Evolutionary conservation across 176 grass and related monocot species (phyloP).

Genomic region (Alopecurus myosuroides): DNA sequence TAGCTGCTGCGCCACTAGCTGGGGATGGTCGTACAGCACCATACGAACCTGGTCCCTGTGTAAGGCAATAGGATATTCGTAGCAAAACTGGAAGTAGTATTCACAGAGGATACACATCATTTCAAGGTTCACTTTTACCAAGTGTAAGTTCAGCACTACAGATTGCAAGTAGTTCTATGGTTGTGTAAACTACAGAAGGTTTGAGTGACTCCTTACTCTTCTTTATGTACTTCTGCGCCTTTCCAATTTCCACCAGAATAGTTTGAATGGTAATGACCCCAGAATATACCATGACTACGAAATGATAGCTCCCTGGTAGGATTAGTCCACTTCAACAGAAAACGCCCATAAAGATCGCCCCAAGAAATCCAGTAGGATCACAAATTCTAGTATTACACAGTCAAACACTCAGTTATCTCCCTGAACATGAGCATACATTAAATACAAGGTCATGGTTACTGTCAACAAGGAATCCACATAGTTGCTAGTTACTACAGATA

Average conservation of each 20-base stretch:
- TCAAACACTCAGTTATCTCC: conserved; percentile 1
- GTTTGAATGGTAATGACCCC: not conserved
- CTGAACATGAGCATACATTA: conserved; percentile 3
- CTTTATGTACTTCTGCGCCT: not conserved
- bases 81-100: conserved; percentile 15
- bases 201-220: conserved; percentile 6
- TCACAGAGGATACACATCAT: conserved; percentile 12
- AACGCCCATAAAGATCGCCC: not conserved
- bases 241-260: not conserved
- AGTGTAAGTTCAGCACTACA: conserved; percentile 5
- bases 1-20: conserved; percentile 77
- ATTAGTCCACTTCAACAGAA: conserved; percentile 20
- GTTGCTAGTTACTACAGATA: not conserved
- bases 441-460: conserved; percentile 8
- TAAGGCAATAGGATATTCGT: conserved; percentile 56
- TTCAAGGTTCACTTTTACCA: conserved; percentile 3
- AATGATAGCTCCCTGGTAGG: not conserved
- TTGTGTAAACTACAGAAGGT: conserved; percentile 28
- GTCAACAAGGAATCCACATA: conserved; percentile 10
- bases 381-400: conserved; percentile 6
- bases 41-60: conserved; percentile 66
- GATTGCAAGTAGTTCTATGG: conserved; percentile 16
- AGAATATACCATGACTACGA: conserved; percentile 2
- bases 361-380: not conserved
- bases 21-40: conserved; percentile 45